Base-by-base conservation (phyloP, 805 yeast species). In the Metschnikowia matae region DNA sequence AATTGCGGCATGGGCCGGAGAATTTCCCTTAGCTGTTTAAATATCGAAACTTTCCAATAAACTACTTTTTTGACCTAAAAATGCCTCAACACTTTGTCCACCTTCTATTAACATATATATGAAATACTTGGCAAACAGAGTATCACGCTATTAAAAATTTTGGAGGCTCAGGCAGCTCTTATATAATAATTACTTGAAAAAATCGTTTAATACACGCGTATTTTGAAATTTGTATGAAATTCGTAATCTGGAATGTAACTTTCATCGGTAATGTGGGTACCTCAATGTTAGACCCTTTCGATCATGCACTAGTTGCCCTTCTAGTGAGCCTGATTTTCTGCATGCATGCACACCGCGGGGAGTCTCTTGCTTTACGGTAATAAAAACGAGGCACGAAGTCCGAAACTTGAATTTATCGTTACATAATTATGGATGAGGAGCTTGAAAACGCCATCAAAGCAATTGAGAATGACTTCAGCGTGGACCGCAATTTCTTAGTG, bases 1-100 rank as follows among this genome's bases (percentile, higher is more conserved):
- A 76, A 84, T 94, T 60, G 77, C 84, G 63, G 78, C 77, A 56
- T 94, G 99, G 99, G 96, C 96, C 59, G 92, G 90, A 66, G 83
- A 80, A 63, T 87, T 79, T 79, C 94, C 95, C 54, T 72, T 73
- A 60, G 69, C 78, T 54, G 69, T 68, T 48, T 72, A 62, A 63
- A 4, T 31, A 20, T 32, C 34, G n/a, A 32, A 20, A 14, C 17
- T 18, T 20, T 18, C 7, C 15, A 37, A 37, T 21, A 13, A 13
- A 37, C 6, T 37, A 20, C 11, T 18, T 7, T 6, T 37, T 20
- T 21, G 15, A 14, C 10, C 14, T 37, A 20, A 6, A 37, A 37
- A 37, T n/a, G n/a, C 29, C n/a, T 21, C 10, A 13, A 18, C 13
- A 20, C n/a, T 6, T 14, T 18, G 11, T 36, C 14, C 5, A 36